Evolutionary conservation across 192 early-diverging fungal genomes (phyloP).

Genomic region (Backusella mclennaniae): DNA sequence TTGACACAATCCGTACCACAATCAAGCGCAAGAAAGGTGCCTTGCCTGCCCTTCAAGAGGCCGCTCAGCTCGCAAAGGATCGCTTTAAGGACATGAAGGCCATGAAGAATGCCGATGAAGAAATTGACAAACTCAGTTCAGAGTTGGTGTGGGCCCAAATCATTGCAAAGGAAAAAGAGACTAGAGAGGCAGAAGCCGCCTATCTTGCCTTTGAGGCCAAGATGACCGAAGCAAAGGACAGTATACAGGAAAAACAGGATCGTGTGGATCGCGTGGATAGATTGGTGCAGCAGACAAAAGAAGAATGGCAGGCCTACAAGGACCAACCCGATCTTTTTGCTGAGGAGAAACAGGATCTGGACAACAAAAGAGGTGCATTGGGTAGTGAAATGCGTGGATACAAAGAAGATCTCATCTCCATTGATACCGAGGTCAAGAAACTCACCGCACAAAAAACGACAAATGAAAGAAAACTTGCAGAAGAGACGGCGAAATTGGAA

Average conservation of each 20-base stretch:
- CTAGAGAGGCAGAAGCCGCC: not conserved
- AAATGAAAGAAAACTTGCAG: not conserved
- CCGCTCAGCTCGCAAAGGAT: constrained; percentile 62
- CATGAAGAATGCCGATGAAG: constrained; percentile 53
- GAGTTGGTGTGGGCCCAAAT: constrained; percentile 79
- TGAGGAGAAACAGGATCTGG: constrained; percentile 49
- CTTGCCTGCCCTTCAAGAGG: constrained; percentile 69
- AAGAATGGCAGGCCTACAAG: constrained; percentile 33
- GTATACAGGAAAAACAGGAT: not conserved
- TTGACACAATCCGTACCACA: constrained; percentile 51
- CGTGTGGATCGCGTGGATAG: not conserved
- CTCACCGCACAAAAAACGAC: constrained; percentile 16
- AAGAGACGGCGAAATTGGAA: not conserved
- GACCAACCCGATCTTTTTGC: constrained; percentile 41
- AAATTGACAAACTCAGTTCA: constrained; percentile 58
- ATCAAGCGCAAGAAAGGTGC: constrained; percentile 53
- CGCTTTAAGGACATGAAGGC: constrained; percentile 67
- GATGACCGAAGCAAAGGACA: not conserved
- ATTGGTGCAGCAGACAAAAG: constrained; percentile 35
- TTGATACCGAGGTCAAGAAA: constrained; percentile 37
- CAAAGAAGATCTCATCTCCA: constrained; percentile 21
- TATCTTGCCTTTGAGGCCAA: not conserved
- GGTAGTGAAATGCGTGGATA: not conserved
- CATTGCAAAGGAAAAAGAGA: constrained; percentile 49
- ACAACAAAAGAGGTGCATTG: constrained; percentile 35